phyloP scores from a whole-genome alignment of 176 grass and related monocot genomes.

The Puya raimondii region DNA sequence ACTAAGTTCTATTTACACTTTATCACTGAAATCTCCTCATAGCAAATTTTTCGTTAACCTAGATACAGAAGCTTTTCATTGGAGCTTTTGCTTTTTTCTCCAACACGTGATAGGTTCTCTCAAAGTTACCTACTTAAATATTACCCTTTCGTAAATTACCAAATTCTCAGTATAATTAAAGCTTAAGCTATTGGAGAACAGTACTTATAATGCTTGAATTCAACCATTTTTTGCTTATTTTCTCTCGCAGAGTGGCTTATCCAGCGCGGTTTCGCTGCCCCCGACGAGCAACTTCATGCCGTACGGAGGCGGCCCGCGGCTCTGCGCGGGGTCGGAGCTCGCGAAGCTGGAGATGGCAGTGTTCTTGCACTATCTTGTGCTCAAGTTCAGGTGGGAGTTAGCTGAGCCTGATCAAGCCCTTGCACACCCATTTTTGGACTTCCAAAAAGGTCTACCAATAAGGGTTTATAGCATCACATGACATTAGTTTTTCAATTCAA shows the following conservation, averaged over 20 bases:
- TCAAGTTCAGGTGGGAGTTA: slow-evolving; percentile 79
- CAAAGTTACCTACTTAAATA: too few species aligned
- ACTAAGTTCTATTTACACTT: too few species aligned
- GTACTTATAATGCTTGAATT: too few species aligned
- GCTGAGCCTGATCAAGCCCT: slow-evolving; percentile 72
- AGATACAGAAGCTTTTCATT: too few species aligned
- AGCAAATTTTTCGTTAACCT: too few species aligned
- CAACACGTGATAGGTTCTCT: too few species aligned
- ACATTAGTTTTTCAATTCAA: neutral
- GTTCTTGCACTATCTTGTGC: slow-evolving; percentile 88
- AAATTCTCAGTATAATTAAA: too few species aligned
- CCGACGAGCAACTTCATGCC: slow-evolving; percentile 67
- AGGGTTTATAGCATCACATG: slow-evolving; percentile 49
- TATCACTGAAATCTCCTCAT: too few species aligned
- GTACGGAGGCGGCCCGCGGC: slow-evolving; percentile 85
- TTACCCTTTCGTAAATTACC: too few species aligned
- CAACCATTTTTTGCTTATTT: neutral
- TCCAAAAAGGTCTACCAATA: slow-evolving; percentile 71
- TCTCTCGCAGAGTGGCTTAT: slow-evolving; percentile 31
- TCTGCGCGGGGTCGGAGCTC: slow-evolving; percentile 92
- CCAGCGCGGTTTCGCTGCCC: neutral
- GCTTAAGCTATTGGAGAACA: too few species aligned
- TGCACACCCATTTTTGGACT: slow-evolving; percentile 81
- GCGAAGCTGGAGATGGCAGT: slow-evolving; percentile 95
- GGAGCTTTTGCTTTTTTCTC: too few species aligned